Base-by-base conservation (phyloP, 2,329 filamentous ascomycete species). In the Rhynchosporium graminicola region DNA sequence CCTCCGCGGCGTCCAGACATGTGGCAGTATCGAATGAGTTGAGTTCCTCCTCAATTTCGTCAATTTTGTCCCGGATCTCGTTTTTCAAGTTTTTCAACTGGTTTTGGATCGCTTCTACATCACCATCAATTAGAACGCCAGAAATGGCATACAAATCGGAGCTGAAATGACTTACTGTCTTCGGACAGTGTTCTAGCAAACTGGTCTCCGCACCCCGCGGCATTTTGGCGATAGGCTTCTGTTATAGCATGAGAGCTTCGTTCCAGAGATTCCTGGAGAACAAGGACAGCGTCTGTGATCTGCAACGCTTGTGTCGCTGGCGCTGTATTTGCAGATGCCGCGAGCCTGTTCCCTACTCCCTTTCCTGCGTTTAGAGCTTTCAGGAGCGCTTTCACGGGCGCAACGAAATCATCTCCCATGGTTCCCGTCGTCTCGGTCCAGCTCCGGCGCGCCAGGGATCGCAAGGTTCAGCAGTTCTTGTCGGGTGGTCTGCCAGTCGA, bases 291-390 rank as follows among this genome's bases (percentile, higher is more conserved):
- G 40, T 70, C 69, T 43, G 70, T 63, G 59, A 73, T 72, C 50
- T 69, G 63, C 51, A 68, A 60, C 28, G 68, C 69, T 38, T 70
- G 62, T 29, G 62, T 62, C 31, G 65, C 58, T 2, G 67, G 60
- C 15, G 63, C 69, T 2, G 64, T 56, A 36, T 57, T 65, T 31
- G 72, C 69, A 40, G 69, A 66, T 46, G 60, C 62, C 13, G 68
- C 58, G 51, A 71, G 61, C 42, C 64, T 70, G 57, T 61, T 66
- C 31, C 66, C 66, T 56, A 73, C 60, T 58, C 72, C 72, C 51
- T 69, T 69, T 7, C 68, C 71, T 10, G 62, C 63, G 45, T 72
- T 68, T 8, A 72, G 58, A n/a, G 69, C 66, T 61, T 71, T 73
- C 40, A 71, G 50, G 29, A 73, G 70, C 48, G 64, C 63, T 61